Conservation (phyloP, 495 filamentous ascomycete species). For the Aspergillus diversus region DNA sequence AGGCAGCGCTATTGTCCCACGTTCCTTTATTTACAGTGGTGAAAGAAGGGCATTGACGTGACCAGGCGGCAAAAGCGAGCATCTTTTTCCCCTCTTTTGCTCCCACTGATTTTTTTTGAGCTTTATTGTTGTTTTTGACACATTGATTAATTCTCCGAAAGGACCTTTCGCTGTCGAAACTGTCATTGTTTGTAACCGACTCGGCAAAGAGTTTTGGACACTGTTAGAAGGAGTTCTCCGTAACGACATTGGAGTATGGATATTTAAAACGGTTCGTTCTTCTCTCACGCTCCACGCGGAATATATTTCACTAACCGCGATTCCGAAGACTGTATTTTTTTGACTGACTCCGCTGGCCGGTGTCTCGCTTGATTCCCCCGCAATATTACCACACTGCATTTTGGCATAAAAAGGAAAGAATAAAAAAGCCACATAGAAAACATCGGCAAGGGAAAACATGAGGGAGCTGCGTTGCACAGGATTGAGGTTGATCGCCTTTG, state of each 20-base stretch:
- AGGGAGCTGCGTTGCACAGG: not conserved
- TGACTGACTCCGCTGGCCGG: slow-evolving; percentile 25
- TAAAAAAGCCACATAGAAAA: not conserved
- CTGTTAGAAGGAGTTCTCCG: not conserved
- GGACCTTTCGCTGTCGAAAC: not conserved
- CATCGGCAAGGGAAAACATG: not conserved
- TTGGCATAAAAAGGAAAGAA: slow-evolving; percentile 7
- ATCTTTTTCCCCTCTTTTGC: not conserved
- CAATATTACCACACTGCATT: not conserved
- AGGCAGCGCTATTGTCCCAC: slow-evolving; percentile 3
- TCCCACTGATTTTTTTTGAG: not conserved
- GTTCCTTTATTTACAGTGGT: not conserved
- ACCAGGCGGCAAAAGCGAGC: not conserved
- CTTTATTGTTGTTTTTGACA: not conserved
- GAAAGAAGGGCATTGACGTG: too few relatives aligned
- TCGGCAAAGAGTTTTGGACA: not conserved
- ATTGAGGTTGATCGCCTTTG: slow-evolving; percentile 28
- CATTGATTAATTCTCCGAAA: not conserved
- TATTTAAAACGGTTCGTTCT: not conserved
- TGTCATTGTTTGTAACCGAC: not conserved
- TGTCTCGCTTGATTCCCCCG: slow-evolving; percentile 12
- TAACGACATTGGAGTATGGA: not conserved
- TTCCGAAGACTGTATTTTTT: slow-evolving; percentile 1
- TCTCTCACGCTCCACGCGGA: not conserved
- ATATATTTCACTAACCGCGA: slow-evolving; percentile 11